These are phyloP conservation scores for Albifimbria verrucaria DNA, from an alignment of 2,329 filamentous ascomycete species.

Conservation along the genomic window DNA sequence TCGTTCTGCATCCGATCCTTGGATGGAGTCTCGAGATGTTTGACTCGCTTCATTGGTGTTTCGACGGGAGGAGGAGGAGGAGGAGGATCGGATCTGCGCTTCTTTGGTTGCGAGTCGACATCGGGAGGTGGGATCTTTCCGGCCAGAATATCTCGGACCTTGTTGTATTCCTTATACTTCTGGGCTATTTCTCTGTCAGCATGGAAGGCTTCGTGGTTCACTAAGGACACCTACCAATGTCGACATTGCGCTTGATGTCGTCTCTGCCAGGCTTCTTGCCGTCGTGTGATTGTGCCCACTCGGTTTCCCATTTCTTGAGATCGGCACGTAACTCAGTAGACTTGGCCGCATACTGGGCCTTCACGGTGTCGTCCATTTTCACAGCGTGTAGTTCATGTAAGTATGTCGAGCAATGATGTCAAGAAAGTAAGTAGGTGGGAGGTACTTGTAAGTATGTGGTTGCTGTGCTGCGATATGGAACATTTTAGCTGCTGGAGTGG, in stretches of 20 bases:
- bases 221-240: conserved; percentile 55
- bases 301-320: conserved; percentile 71
- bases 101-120: conserved; percentile 31
- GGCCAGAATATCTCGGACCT: conserved; percentile 55
- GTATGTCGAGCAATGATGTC: not conserved
- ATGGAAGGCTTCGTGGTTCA: not conserved
- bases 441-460: too few relatives aligned
- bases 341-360: conserved; percentile 43
- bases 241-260: conserved; percentile 72
- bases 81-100: conserved; percentile 38
- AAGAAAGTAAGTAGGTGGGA: conserved; percentile 1
- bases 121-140: conserved; percentile 47
- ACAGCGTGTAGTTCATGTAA: not conserved
- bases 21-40: conserved; percentile 44
- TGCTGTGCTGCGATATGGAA: too few relatives aligned
- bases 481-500: not conserved
- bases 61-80: conserved; percentile 23
- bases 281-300: conserved; percentile 58
- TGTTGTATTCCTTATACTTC: conserved; percentile 77
- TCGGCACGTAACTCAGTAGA: conserved; percentile 60
- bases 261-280: conserved; percentile 68
- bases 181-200: conserved; percentile 42
- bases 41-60: conserved; percentile 52
- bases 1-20: conserved; percentile 34
- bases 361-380: conserved; percentile 45